Evolutionary conservation across 345 rosid species (phyloP).

Genomic region (Populus pruinosa): DNA sequence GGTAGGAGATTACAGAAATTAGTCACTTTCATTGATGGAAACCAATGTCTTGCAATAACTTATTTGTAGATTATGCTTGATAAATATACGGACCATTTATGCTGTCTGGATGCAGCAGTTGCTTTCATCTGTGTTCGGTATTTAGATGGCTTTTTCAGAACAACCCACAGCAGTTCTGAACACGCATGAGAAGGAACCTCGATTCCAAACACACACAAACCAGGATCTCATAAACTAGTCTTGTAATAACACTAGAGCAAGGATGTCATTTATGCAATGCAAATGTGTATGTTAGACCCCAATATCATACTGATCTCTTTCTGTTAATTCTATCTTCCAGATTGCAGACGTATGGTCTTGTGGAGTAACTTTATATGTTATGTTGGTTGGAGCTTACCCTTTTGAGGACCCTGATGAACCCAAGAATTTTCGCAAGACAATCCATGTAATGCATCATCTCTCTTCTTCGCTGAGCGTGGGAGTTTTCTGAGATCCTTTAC

Average conservation of each 20-base stretch:
- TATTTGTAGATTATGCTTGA: too few species aligned
- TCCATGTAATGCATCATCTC: conserved; percentile 53
- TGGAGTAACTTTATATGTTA: conserved; percentile 92
- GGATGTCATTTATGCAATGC: neutral
- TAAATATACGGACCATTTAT: too few species aligned
- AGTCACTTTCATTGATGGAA: too few species aligned
- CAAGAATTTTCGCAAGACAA: conserved; percentile 85
- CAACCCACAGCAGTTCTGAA: too few species aligned
- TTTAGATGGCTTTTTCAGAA: too few species aligned
- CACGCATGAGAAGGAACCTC: too few species aligned
- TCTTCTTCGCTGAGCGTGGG: neutral
- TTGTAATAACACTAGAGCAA: neutral
- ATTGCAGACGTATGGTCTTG: conserved; percentile 99
- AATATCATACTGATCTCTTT: conserved; percentile 1
- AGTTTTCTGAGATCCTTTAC: neutral
- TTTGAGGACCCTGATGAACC: conserved; percentile 98
- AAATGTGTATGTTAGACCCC: neutral
- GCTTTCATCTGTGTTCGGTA: too few species aligned
- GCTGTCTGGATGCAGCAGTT: too few species aligned
- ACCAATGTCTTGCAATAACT: too few species aligned
- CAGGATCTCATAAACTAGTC: neutral
- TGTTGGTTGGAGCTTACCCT: conserved; percentile 98
- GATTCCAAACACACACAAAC: too few species aligned
- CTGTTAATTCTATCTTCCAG: conserved; percentile 33
- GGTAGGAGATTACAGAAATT: too few species aligned